Evolutionary conservation across 2,329 filamentous ascomycete genomes (phyloP).

Genomic region (Byssoonygena ceratinophila): DNA sequence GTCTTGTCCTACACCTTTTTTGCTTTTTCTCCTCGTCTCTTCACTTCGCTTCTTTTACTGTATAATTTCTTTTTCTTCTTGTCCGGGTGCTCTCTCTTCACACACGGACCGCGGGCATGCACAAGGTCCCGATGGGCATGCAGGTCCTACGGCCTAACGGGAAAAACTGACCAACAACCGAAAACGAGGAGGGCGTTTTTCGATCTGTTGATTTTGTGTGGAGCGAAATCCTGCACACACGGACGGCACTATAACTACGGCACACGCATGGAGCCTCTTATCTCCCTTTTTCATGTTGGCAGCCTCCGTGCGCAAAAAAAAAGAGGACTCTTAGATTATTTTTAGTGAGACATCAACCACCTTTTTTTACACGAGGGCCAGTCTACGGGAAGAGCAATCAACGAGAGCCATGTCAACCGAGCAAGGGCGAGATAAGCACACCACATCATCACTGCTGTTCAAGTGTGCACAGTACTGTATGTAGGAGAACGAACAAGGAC

Average conservation of each 20-base stretch:
- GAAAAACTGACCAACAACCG: slow-evolving; percentile 1
- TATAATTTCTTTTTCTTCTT: too few species aligned
- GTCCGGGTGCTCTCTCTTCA: too few species aligned
- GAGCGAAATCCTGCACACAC: background rate
- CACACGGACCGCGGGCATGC: slow-evolving; percentile 13
- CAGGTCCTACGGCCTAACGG: slow-evolving; percentile 11
- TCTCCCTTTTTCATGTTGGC: background rate
- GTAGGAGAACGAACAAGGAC: too few species aligned
- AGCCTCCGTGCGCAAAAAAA: too few species aligned
- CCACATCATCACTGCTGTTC: background rate
- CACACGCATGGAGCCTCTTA: too few species aligned
- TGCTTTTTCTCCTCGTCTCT: background rate
- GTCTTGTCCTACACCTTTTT: background rate
- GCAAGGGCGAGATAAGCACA: background rate
- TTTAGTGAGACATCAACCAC: too few species aligned
- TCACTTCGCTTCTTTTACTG: background rate
- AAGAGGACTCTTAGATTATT: too few species aligned
- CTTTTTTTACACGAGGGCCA: background rate
- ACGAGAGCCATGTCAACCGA: slow-evolving; percentile 5
- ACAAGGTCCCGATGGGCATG: slow-evolving; percentile 16
- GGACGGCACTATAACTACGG: background rate
- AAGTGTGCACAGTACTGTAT: background rate
- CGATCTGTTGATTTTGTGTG: slow-evolving; percentile 1
- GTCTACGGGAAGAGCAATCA: slow-evolving; percentile 1
- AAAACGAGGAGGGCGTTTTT: background rate